Base-by-base conservation (phyloP, 1,284 basidiomycete genomes). In the Lentinula novae-zelandiae region DNA sequence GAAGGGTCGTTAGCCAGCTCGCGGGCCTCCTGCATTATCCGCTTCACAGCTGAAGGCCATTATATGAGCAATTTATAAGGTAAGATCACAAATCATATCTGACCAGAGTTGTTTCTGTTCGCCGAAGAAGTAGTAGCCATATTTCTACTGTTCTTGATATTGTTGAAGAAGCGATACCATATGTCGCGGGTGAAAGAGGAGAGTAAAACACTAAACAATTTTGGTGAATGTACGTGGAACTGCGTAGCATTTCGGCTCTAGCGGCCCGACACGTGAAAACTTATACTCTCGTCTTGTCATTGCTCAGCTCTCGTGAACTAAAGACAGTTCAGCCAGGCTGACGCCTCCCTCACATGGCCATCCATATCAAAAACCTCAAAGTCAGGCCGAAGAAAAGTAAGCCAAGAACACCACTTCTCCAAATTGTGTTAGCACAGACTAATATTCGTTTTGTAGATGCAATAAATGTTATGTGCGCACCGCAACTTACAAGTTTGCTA, bases 21-120 rank as follows among this genome's bases (percentile, higher is more conserved):
- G 63, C 86, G 81, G 3, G 95, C 96, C 76, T 98, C 96, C 72
- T 95, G 93, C 86, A 98, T 92, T 67, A 98, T 97, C 52, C 96
- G 88, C 78, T 97, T 97, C 62, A 97, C 91, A 58, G 94, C 93
- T 84, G 54, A 54, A 53, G 33, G n/a, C 33, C 27, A 34, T 5
- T 13, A 42, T 48, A 31, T 63, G 40, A 56, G 50, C 57, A 40
- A 55, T 10, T 46, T n/a, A 50, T 9, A 31, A 10, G 6, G 31
- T 12, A 36, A 46, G 13, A 7, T 10, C 13, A 38, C 27, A 57
- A 36, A 15, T 40, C 17, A 1, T 31, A 17, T 70, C 80, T 53
- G 40, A 90, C 90, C 90, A 52, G 90, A 86, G 71, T 92, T 93
- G 76, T 93, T 93, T 85, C 89, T 92, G 80, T 93, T 93, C 65